Evolutionary conservation across 805 yeast genomes (phyloP).

Genomic region (Blastobotrys muscicola): DNA sequence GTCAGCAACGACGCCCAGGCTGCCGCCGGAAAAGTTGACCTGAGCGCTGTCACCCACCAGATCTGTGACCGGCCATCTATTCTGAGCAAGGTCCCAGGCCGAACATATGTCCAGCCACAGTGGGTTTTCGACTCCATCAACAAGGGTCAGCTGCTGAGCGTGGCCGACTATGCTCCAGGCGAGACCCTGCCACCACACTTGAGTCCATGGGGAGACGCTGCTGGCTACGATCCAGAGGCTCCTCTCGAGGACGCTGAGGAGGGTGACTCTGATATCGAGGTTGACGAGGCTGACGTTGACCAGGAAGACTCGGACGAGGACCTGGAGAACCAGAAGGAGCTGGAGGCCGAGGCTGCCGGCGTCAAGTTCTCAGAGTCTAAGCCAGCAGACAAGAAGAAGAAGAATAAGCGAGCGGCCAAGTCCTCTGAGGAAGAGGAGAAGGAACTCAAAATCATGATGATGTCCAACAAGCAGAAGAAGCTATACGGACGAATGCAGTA

Average conservation of each 20-base stretch:
- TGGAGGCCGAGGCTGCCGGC: conserved; percentile 87
- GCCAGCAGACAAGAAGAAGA: conserved; percentile 29
- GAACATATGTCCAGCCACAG: conserved; percentile 95
- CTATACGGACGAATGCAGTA: conserved; percentile 92
- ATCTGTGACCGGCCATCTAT: conserved; percentile 87
- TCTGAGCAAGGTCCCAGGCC: conserved; percentile 67
- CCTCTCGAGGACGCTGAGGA: conserved; percentile 41
- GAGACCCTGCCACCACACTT: conserved; percentile 93
- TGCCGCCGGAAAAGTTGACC: conserved; percentile 38
- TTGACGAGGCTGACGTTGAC: conserved; percentile 43
- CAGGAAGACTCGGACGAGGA: conserved; percentile 33
- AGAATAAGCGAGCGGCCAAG: conserved; percentile 32
- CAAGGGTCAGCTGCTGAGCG: conserved; percentile 64
- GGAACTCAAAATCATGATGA: conserved; percentile 91
- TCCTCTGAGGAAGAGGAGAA: conserved; percentile 66
- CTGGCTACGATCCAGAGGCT: conserved; percentile 77
- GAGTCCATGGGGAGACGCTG: conserved; percentile 98
- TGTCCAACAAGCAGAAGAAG: conserved; percentile 93
- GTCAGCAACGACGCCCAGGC: conserved; percentile 27
- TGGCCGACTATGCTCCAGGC: conserved; percentile 82
- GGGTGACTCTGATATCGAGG: conserved; percentile 44
- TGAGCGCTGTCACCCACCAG: conserved; percentile 78
- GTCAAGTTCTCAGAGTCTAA: conserved; percentile 53
- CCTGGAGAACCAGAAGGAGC: conserved; percentile 63
- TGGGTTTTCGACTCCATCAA: conserved; percentile 93